Conservation (phyloP, 768 basidiomycete species). For the Trametes gibbosa region DNA sequence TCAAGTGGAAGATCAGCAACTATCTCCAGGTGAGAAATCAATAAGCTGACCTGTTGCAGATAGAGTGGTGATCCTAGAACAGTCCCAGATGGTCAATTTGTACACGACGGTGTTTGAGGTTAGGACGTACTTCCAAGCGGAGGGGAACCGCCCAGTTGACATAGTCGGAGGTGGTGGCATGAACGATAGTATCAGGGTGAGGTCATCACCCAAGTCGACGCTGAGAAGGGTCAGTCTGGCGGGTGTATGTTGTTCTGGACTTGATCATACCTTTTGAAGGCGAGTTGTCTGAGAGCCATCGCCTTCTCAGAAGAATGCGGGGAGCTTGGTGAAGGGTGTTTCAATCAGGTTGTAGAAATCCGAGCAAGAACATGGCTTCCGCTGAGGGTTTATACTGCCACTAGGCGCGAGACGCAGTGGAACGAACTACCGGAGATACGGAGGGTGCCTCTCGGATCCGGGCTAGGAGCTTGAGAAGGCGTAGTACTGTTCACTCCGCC, state of each 20-base stretch:
- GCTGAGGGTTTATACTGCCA: too few species aligned
- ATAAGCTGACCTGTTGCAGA: neutral
- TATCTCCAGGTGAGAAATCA: too few species aligned
- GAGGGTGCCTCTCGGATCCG: too few species aligned
- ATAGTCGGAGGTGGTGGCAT: neutral
- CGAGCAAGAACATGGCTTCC: too few species aligned
- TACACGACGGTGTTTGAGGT: neutral
- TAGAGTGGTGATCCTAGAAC: neutral
- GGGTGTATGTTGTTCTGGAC: neutral
- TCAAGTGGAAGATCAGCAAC: neutral
- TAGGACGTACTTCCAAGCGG: slow-evolving; percentile 8
- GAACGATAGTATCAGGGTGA: slow-evolving; percentile 11
- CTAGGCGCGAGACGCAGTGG: too few species aligned
- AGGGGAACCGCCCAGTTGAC: slow-evolving; percentile 1
- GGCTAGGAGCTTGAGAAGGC: too few species aligned
- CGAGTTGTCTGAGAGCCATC: slow-evolving; percentile 2
- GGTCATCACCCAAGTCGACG: slow-evolving; percentile 9
- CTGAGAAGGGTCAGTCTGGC: neutral
- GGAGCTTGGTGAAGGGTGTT: neutral
- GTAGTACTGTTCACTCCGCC: too few species aligned
- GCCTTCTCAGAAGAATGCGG: neutral
- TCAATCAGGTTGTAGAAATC: neutral
- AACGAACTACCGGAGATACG: too few species aligned
- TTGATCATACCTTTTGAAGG: slow-evolving; percentile 1
- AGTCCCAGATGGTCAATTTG: neutral